Evolutionary conservation across 2,329 filamentous ascomycete species (phyloP).

Genomic region (Calonectria fujianensis): DNA sequence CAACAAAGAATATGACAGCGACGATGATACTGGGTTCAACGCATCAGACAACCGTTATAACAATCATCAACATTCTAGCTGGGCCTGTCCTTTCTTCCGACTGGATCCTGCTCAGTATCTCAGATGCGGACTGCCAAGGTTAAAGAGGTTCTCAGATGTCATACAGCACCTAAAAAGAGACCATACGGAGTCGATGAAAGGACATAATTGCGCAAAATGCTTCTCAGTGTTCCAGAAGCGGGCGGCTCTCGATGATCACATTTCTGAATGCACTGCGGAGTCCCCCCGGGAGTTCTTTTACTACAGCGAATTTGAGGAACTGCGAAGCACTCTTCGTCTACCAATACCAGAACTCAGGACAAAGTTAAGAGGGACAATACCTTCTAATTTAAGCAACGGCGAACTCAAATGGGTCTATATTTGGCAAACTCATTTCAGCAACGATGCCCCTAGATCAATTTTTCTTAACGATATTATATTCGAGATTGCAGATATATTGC

Average conservation of each 20-base stretch:
- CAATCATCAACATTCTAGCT: neutral
- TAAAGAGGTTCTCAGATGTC: neutral
- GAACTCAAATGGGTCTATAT: neutral
- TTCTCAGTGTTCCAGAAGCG: neutral
- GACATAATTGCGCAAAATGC: neutral
- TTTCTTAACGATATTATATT: neutral
- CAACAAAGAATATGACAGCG: too few relatives aligned
- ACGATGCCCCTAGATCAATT: neutral
- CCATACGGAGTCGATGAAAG: neutral
- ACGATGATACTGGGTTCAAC: too few relatives aligned
- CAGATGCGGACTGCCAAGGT: neutral
- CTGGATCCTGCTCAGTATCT: neutral
- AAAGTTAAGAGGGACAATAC: neutral
- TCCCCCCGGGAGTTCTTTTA: neutral
- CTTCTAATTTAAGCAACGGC: neutral
- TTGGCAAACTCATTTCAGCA: neutral
- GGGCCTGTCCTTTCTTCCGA: neutral
- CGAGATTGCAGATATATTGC: neutral
- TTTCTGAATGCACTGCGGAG: neutral
- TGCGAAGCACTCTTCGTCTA: neutral
- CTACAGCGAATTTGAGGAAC: neutral
- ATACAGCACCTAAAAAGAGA: neutral
- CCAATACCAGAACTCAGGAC: neutral
- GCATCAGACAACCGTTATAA: too few relatives aligned
- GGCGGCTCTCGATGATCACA: neutral